These are phyloP conservation scores for Tephrocybe sp. DNA, from an alignment of 768 basidiomycete species.

Conservation along the genomic window DNA sequence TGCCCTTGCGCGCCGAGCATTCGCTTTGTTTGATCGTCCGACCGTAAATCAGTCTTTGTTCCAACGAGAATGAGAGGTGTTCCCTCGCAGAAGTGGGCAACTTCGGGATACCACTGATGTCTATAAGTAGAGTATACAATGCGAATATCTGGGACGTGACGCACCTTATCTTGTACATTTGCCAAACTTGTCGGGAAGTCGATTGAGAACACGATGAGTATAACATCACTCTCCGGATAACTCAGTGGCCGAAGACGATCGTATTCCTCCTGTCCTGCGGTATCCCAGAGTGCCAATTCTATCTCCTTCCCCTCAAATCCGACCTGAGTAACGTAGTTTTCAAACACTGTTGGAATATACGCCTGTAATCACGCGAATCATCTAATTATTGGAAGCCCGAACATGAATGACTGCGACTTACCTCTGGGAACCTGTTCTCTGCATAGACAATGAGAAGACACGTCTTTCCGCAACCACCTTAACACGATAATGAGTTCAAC, in stretches of 20 bases:
- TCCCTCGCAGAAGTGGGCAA: slow-evolving; percentile 88
- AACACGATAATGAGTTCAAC: slow-evolving; percentile 19
- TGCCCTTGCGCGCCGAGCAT: slow-evolving; percentile 91
- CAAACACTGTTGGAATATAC: slow-evolving; percentile 92
- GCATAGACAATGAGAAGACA: slow-evolving; percentile 96
- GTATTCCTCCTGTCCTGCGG: slow-evolving; percentile 97
- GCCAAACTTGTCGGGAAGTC: slow-evolving; percentile 90
- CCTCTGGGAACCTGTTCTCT: slow-evolving; percentile 95
- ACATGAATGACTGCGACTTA: slow-evolving; percentile 32
- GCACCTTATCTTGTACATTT: slow-evolving; percentile 90
- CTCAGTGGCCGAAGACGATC: slow-evolving; percentile 84
- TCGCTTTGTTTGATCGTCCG: slow-evolving; percentile 81
- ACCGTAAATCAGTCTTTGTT: slow-evolving; percentile 90
- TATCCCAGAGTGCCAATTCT: slow-evolving; percentile 98
- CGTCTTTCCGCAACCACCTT: slow-evolving; percentile 90
- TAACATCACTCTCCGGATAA: slow-evolving; percentile 88
- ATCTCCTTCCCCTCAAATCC: slow-evolving; percentile 86
- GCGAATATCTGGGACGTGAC: background rate
- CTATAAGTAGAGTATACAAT: slow-evolving; percentile 2
- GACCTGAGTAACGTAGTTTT: slow-evolving; percentile 90
- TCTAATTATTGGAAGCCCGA: slow-evolving; percentile 16
- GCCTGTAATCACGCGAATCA: slow-evolving; percentile 49
- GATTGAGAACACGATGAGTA: slow-evolving; percentile 92
- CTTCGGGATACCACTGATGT: slow-evolving; percentile 87
- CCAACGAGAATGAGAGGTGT: slow-evolving; percentile 91